A percentile compares a stretch with the other conserved stretches of the same genome.
phyloP scores from a whole-genome alignment of 306 rosid species.

The Geum urbanum region DNA sequence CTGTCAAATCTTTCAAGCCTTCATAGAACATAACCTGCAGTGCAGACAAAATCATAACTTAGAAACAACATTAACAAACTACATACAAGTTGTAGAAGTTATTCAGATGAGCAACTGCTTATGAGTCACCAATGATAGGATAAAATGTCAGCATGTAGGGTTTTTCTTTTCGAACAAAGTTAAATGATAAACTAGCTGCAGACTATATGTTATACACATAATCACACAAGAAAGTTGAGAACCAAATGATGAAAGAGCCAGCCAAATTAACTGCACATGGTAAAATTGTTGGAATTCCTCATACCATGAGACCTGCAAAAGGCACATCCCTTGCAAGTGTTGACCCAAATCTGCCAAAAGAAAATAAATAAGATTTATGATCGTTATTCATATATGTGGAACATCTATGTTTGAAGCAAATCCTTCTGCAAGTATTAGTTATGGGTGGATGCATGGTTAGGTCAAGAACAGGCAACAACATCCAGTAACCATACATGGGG shows the following conservation, averaged over 20 bases:
- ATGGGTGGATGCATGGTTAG: not conserved
- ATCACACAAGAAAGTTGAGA: no score
- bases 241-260: conserved; percentile 15
- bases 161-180: not conserved
- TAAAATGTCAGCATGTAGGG: not conserved
- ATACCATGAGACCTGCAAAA: conserved; percentile 87
- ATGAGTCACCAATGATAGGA: not conserved
- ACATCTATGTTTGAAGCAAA: not conserved
- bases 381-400: not conserved
- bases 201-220: no score
- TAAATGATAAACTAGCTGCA: no score
- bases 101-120: not conserved
- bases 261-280: not conserved
- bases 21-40: no score
- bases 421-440: not conserved
- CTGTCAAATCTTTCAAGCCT: no score
- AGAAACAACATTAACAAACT: no score
- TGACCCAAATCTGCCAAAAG: conserved; percentile 60
- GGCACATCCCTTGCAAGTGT: conserved; percentile 94
- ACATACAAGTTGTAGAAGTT: not conserved
- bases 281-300: not conserved
- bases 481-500: not conserved
- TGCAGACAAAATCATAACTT: no score
- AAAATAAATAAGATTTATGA: conserved; percentile 24
- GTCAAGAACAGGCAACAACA: conserved; percentile 4